These are phyloP conservation scores for Luvunga scandens DNA, from an alignment of 345 rosid species.

Conservation along the genomic window DNA sequence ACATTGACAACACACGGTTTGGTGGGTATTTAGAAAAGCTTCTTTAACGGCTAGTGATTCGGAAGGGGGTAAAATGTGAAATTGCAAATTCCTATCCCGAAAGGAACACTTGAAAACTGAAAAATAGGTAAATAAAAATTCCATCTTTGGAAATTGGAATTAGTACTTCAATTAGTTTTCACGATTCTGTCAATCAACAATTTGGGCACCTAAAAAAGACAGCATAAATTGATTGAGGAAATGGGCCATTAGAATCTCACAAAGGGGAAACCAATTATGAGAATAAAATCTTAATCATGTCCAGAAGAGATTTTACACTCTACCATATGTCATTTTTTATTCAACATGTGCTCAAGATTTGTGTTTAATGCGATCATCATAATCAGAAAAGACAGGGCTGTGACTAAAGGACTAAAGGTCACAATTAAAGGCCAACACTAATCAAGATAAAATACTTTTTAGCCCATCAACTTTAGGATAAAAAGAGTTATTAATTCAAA, in stretches of 20 bases:
- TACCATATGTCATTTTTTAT: neutral
- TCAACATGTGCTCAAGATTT: neutral
- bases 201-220: neutral
- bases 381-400: neutral
- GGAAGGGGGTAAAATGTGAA: too few species aligned
- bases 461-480: neutral
- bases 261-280: neutral
- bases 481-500: too few species aligned
- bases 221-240: neutral
- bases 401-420: too few species aligned
- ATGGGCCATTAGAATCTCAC: slow-evolving; percentile 11
- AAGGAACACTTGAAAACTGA: too few species aligned
- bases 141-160: neutral
- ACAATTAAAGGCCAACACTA: neutral
- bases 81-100: too few species aligned
- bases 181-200: neutral
- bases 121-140: too few species aligned
- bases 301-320: neutral
- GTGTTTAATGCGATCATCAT: neutral
- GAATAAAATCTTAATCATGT: slow-evolving; percentile 18
- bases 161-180: neutral
- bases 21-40: too few species aligned
- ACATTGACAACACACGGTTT: too few species aligned
- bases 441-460: neutral
- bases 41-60: too few species aligned